Conservation (phyloP, 2,329 filamentous ascomycete species). For the Hypoxylon sp. region DNA sequence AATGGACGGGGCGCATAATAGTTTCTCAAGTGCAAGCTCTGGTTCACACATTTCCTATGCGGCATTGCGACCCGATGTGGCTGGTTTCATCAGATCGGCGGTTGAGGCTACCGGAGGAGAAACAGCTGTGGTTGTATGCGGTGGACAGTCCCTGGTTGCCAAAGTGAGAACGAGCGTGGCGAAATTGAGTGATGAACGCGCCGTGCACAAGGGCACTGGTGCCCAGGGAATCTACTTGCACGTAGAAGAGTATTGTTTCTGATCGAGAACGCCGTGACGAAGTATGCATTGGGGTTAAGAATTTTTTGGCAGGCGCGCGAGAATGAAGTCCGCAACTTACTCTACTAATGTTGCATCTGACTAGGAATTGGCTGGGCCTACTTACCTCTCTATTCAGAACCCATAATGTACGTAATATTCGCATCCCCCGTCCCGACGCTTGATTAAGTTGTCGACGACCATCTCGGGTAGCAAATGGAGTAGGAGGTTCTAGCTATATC, state of each 20-base stretch:
- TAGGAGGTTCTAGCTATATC: constrained; percentile 9
- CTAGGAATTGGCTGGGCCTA: constrained; percentile 9
- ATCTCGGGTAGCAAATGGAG: constrained; percentile 5
- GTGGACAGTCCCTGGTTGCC: constrained; percentile 69
- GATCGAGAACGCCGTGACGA: constrained; percentile 6
- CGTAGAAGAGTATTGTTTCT: constrained; percentile 73
- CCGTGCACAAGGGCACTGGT: constrained; percentile 75
- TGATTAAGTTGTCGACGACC: background rate
- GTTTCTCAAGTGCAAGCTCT: constrained; percentile 49
- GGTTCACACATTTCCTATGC: constrained; percentile 63
- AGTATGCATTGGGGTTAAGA: constrained; percentile 8
- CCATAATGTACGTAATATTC: constrained; percentile 10
- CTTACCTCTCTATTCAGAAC: constrained; percentile 1
- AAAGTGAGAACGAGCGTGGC: constrained; percentile 70
- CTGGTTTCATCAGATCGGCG: constrained; percentile 65
- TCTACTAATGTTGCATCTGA: constrained; percentile 8
- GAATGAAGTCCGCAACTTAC: constrained; percentile 3
- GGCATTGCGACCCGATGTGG: constrained; percentile 65
- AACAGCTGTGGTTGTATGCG: constrained; percentile 73
- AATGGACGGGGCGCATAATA: constrained; percentile 35
- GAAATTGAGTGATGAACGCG: constrained; percentile 71
- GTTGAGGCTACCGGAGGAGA: constrained; percentile 73
- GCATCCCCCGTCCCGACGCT: background rate
- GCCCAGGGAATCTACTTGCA: constrained; percentile 74
- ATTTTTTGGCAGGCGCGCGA: background rate